Evolutionary conservation across 495 filamentous ascomycete species (phyloP).

Genomic region (Xylona heveae): DNA sequence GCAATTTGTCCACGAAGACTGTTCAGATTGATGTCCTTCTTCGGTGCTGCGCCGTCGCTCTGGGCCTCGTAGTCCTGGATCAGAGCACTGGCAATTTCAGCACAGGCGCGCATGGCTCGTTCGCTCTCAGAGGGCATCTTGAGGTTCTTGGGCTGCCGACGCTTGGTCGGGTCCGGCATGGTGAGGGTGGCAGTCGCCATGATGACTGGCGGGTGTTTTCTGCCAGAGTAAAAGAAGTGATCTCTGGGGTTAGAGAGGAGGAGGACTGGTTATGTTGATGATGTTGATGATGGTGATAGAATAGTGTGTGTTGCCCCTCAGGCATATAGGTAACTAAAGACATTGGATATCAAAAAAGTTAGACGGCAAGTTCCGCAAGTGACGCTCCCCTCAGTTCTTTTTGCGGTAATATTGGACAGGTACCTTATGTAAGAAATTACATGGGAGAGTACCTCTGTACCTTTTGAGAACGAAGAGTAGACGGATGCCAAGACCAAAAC

Average conservation of each 20-base stretch:
- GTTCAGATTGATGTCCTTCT: slow-evolving; percentile 86
- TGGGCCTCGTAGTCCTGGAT: slow-evolving; percentile 80
- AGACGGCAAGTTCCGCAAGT: too few relatives aligned
- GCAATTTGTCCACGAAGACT: slow-evolving; percentile 66
- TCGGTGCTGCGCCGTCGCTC: slow-evolving; percentile 43
- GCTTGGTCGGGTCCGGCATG: slow-evolving; percentile 25
- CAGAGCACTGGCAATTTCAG: slow-evolving; percentile 79
- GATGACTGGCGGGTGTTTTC: slow-evolving; percentile 6
- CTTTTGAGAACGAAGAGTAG: too few relatives aligned
- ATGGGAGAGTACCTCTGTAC: too few relatives aligned
- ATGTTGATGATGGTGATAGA: too few relatives aligned
- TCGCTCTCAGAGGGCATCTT: slow-evolving; percentile 81
- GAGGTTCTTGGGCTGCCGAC: slow-evolving; percentile 39
- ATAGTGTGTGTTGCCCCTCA: too few relatives aligned
- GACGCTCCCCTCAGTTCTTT: too few relatives aligned
- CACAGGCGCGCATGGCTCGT: slow-evolving; percentile 78
- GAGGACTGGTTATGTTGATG: slow-evolving; percentile 14
- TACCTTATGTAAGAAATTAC: too few relatives aligned
- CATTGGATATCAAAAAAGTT: too few relatives aligned
- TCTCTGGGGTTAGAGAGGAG: not conserved
- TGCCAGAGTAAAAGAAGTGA: not conserved
- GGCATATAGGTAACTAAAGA: too few relatives aligned
- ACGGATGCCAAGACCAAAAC: too few relatives aligned
- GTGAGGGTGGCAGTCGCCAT: slow-evolving; percentile 49
- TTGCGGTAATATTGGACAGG: too few relatives aligned